A percentile compares a stretch with the other conserved stretches of the same genome.
phyloP scores from a whole-genome alignment of 257 asterid species.

The Pogostemon cablin region DNA sequence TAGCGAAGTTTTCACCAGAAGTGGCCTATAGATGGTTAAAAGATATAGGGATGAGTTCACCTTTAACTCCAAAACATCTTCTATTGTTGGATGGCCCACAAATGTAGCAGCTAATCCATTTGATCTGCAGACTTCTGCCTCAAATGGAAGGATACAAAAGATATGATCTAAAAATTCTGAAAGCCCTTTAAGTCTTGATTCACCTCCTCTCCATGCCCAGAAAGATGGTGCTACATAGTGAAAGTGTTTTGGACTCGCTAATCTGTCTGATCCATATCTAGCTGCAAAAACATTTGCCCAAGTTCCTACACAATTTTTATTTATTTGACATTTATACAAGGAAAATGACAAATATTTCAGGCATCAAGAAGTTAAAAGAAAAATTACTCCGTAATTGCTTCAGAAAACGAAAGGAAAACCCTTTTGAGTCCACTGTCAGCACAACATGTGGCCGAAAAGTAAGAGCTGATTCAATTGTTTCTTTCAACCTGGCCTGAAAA shows the following conservation, averaged over 20 bases:
- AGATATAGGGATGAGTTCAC: constrained; percentile 33
- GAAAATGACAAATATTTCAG: constrained; percentile 18
- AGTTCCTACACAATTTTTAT: constrained; percentile 46
- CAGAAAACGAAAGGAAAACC: constrained; percentile 87
- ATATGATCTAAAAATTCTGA: constrained; percentile 77
- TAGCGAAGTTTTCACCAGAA: constrained; percentile 5
- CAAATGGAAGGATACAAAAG: constrained; percentile 95
- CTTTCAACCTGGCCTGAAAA: constrained; percentile 64
- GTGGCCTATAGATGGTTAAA: constrained; percentile 19
- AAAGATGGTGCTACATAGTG: constrained; percentile 97
- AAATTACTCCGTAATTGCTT: constrained; percentile 72
- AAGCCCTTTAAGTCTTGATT: constrained; percentile 75
- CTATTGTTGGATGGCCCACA: constrained; percentile 95
- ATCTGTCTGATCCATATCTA: constrained; percentile 49
- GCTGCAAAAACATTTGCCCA: constrained; percentile 68
- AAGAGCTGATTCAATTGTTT: constrained; percentile 72
- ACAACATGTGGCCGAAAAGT: constrained; percentile 84
- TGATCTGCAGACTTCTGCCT: constrained; percentile 70
- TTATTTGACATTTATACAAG: constrained; percentile 32
- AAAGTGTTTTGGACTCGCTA: constrained; percentile 65
- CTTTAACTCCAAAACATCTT: constrained; percentile 72
- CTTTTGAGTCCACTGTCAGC: constrained; percentile 90
- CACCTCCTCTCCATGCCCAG: constrained; percentile 99
- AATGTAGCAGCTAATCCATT: constrained; percentile 83
- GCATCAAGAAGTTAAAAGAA: constrained; percentile 16